phyloP scores from a whole-genome alignment of 345 rosid genomes.

The Psidium guajava region DNA sequence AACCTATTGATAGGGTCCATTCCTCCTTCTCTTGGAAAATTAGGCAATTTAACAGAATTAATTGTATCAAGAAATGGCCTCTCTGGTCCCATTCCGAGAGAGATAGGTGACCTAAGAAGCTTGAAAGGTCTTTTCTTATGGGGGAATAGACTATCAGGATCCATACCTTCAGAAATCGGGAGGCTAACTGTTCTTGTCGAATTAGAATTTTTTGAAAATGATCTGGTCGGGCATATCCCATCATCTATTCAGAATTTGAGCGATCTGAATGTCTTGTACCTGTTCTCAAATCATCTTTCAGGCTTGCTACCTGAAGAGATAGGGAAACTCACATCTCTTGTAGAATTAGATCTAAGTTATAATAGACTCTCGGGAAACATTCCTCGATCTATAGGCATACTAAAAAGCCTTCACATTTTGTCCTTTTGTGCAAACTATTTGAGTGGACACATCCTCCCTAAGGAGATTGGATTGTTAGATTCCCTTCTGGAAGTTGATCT shows the following conservation, averaged over 20 bases:
- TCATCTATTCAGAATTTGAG: too few species aligned
- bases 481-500: too few species aligned
- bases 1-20: background rate
- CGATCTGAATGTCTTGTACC: too few species aligned
- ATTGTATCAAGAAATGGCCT: rapidly evolving
- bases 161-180: too few species aligned
- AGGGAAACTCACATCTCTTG: background rate
- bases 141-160: too few species aligned
- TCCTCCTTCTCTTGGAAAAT: background rate
- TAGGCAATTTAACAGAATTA: background rate
- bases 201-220: too few species aligned
- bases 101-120: background rate
- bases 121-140: background rate
- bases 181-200: too few species aligned
- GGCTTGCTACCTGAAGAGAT: background rate
- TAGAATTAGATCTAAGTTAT: background rate
- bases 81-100: background rate
- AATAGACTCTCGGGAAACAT: background rate
- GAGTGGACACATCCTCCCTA: background rate
- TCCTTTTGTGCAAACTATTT: background rate
- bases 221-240: too few species aligned
- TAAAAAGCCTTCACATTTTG: background rate
- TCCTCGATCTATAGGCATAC: background rate
- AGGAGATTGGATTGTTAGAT: too few species aligned
- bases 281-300: background rate